Base-by-base conservation (phyloP, 2,329 filamentous ascomycete species). In the Colletotrichum agaves region DNA sequence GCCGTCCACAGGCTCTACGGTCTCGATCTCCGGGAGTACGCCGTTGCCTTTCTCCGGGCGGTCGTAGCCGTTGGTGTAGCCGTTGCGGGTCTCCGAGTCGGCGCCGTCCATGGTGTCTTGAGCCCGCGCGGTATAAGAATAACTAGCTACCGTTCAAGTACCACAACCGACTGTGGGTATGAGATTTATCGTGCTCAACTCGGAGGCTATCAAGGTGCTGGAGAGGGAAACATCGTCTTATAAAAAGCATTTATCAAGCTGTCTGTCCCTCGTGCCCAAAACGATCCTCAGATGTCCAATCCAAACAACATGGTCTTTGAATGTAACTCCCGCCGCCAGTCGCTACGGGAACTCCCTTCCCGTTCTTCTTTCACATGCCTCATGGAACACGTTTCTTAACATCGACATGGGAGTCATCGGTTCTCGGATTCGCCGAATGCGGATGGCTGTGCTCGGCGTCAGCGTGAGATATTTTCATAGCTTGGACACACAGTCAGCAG, bases 21-120 rank as follows among this genome's bases (percentile, higher is more conserved):
- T 39, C 15, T 21, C 15, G 35, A 53, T n/a, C 27, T 33, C 19
- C 41, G 17, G 13, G 7, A 27, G 27, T 27, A 31, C 4, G 19
- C 41, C 21, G 8, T 43, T 23, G 8, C 37, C 15, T 17, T 56
- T 35, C 27, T 46, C 4, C 17, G 23, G 11, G n/a, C 35, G n/a
- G 10, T 27, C 41, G 21, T 31, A 4, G 52, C 59, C 65, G 19
- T 68, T 64, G 41, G 58, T 41, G 17, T 23, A 19, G 33, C 63
- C 63, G 50, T 63, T 67, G 61, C 59, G 53, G 61, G 15, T 13
- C 19, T 63, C 61, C 31, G 17, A 44, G 31, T 53, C 12, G 21
- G 4, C 2, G 8, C 27, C 47, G 11, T 52, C 50, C 58, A 67
- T 67, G 8, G 12, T 56, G 19, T 33, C 8, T 15, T 41, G 6